A percentile compares a stretch with the other conserved stretches of the same genome.
These are phyloP conservation scores for Boletus sp. DNA, from an alignment of 1,284 basidiomycete species.

Conservation along the genomic window DNA sequence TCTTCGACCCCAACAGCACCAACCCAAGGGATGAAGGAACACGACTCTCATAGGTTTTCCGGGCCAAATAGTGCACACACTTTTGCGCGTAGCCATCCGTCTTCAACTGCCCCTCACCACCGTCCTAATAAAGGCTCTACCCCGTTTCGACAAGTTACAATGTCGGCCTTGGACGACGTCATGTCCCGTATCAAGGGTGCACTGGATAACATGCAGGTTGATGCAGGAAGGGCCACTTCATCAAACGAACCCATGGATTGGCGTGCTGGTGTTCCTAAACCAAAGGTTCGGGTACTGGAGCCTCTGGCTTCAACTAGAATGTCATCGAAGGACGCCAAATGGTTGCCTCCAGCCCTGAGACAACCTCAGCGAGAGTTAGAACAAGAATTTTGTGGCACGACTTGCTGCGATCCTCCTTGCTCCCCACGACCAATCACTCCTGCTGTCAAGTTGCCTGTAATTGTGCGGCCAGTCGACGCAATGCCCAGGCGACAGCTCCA, in stretches of 20 bases:
- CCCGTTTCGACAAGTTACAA: slow-evolving; percentile 62
- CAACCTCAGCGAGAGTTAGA: slow-evolving; percentile 35
- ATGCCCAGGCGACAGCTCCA: slow-evolving; percentile 46
- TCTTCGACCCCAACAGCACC: background rate
- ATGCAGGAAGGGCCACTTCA: slow-evolving; percentile 21
- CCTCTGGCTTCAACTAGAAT: slow-evolving; percentile 10
- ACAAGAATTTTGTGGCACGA: slow-evolving; percentile 48
- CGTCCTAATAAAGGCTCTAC: slow-evolving; percentile 32
- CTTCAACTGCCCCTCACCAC: slow-evolving; percentile 18
- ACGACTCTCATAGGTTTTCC: slow-evolving; percentile 19
- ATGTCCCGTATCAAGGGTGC: slow-evolving; percentile 89
- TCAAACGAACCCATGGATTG: slow-evolving; percentile 23
- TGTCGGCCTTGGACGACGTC: slow-evolving; percentile 77
- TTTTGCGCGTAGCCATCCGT: slow-evolving; percentile 19
- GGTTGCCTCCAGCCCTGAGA: slow-evolving; percentile 59
- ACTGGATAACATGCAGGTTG: slow-evolving; percentile 64
- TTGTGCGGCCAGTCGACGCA: slow-evolving; percentile 40
- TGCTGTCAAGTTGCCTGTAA: slow-evolving; percentile 54
- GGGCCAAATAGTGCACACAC: slow-evolving; percentile 17
- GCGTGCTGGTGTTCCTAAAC: slow-evolving; percentile 14
- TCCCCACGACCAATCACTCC: slow-evolving; percentile 51
- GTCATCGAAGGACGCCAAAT: slow-evolving; percentile 33
- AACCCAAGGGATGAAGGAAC: slow-evolving; percentile 18
- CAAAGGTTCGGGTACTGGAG: slow-evolving; percentile 19
- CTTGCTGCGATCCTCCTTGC: slow-evolving; percentile 47